These are phyloP conservation scores for Brassica incana DNA, from an alignment of 345 rosid genomes.

Conservation along the genomic window DNA sequence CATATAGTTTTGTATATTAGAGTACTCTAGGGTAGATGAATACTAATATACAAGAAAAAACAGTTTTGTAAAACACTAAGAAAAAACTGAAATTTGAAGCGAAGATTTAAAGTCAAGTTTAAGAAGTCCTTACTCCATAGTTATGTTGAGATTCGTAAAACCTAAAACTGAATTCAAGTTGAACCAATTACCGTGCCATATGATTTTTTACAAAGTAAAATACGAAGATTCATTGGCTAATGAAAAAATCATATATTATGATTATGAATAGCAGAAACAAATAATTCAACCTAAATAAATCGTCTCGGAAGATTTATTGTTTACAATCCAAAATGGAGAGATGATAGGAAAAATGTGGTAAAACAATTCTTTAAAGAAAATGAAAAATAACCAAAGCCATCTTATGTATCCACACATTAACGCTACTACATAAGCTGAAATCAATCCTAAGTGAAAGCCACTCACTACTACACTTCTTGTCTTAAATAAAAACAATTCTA, in stretches of 20 bases:
- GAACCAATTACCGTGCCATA: neutral
- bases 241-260: neutral
- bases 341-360: neutral
- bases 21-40: neutral
- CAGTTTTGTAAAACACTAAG: neutral
- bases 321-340: neutral
- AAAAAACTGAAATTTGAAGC: neutral
- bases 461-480: slow-evolving; percentile 24
- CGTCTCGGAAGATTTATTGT: neutral
- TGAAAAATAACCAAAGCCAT: slow-evolving; percentile 2
- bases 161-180: neutral
- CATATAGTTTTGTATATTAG: neutral
- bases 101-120: neutral
- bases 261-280: slow-evolving; percentile 8
- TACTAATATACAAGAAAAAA: neutral
- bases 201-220: neutral
- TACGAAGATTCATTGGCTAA: neutral
- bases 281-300: neutral
- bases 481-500: slow-evolving; percentile 34
- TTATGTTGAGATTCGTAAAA: neutral
- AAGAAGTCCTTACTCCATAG: neutral
- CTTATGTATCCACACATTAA: slow-evolving; percentile 17
- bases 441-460: slow-evolving; percentile 21
- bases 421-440: slow-evolving; percentile 21
- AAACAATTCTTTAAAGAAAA: slow-evolving; percentile 2